Evolutionary conservation across 768 basidiomycete species (phyloP).

Genomic region (Steccherinum ochraceum): DNA sequence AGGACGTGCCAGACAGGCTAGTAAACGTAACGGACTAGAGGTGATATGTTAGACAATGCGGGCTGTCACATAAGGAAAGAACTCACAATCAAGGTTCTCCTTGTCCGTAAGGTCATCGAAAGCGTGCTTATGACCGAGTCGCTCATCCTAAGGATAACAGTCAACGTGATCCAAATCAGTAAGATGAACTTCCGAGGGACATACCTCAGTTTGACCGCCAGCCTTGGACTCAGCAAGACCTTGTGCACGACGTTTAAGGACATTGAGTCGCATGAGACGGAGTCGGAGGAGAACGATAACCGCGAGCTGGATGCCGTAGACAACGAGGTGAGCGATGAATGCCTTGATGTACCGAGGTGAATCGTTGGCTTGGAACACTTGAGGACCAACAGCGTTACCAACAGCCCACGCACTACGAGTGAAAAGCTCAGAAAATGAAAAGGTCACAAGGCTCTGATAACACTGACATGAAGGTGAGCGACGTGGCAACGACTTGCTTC

Average conservation of each 20-base stretch:
- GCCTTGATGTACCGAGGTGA: conserved; percentile 41
- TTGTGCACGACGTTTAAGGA: conserved; percentile 33
- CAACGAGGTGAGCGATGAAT: conserved; percentile 39
- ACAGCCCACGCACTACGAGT: conserved; percentile 38
- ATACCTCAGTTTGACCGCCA: conserved; percentile 24
- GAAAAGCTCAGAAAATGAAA: neutral
- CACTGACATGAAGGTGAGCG: conserved; percentile 39
- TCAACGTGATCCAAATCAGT: conserved; percentile 3
- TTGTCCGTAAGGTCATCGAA: conserved; percentile 45
- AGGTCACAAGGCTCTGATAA: neutral
- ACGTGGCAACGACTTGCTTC: conserved; percentile 44
- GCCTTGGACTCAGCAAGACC: conserved; percentile 22
- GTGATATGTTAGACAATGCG: neutral
- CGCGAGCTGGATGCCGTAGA: conserved; percentile 38
- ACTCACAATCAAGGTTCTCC: conserved; percentile 36
- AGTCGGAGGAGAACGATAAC: conserved; percentile 33
- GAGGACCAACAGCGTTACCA: conserved; percentile 43
- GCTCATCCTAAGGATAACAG: conserved; percentile 15
- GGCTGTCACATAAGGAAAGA: neutral
- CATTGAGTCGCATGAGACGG: conserved; percentile 36
- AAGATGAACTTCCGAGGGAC: conserved; percentile 3
- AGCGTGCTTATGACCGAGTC: conserved; percentile 33
- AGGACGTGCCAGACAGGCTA: too few relatives aligned
- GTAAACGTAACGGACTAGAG: neutral
- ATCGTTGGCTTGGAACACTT: conserved; percentile 42